A percentile compares a stretch with the other conserved stretches of the same genome.
Evolutionary conservation across 169 alveolate species (phyloP).

Genomic region (Eimeria maxima): DNA sequence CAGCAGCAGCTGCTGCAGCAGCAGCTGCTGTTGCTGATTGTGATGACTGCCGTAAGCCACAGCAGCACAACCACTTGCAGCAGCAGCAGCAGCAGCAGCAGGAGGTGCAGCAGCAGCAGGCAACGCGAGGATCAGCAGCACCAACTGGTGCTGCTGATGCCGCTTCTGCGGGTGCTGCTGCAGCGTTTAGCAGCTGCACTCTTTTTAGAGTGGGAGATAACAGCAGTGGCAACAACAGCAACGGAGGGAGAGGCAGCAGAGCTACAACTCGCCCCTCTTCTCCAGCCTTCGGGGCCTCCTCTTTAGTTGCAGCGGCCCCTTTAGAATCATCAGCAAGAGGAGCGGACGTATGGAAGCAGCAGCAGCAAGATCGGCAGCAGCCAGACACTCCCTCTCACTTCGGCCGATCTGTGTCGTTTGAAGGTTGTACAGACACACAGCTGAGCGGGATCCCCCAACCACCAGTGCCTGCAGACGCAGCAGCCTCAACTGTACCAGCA

Average conservation of each 20-base stretch:
- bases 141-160: background rate
- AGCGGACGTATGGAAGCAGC: constrained; percentile 30
- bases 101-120: constrained; percentile 22
- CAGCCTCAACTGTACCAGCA: constrained; percentile 23
- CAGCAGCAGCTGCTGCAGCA: constrained; percentile 42
- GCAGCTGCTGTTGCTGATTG: constrained; percentile 34
- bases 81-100: constrained; percentile 13
- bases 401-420: background rate
- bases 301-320: background rate
- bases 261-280: constrained; percentile 46
- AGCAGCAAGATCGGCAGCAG: constrained; percentile 50
- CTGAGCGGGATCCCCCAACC: constrained; percentile 17
- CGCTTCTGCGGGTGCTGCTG: constrained; percentile 29
- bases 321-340: background rate
- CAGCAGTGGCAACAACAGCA: constrained; percentile 33
- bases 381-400: background rate
- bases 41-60: background rate
- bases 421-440: background rate
- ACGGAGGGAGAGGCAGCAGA: constrained; percentile 48
- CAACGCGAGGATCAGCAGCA: background rate
- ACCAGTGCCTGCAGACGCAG: background rate
- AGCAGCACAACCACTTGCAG: background rate
- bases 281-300: constrained; percentile 26
- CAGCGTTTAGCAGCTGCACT: background rate
- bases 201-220: constrained; percentile 6